phyloP scores from a whole-genome alignment of 768 basidiomycete species.

The Trametes cingulata region DNA sequence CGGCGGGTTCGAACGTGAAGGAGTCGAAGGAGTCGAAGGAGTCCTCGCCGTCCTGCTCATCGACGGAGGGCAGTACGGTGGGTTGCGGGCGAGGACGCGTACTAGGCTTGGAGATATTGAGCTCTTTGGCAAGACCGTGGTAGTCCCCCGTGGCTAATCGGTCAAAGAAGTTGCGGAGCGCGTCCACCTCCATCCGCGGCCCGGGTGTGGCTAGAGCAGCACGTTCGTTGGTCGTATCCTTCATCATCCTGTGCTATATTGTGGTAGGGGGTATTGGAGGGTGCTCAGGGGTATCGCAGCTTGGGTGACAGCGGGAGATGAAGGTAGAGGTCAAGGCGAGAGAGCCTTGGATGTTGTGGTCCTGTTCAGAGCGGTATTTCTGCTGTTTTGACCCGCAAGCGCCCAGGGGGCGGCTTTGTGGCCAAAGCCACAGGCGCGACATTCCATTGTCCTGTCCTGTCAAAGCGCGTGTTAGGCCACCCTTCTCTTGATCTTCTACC shows the following conservation, averaged over 20 bases:
- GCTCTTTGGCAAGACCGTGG: slow-evolving; percentile 15
- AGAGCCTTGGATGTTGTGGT: slow-evolving; percentile 8
- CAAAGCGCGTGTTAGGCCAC: background rate
- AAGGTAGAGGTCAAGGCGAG: background rate
- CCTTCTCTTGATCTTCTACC: background rate
- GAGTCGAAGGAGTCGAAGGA: slow-evolving; percentile 11
- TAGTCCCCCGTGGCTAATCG: slow-evolving; percentile 20
- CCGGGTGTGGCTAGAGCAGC: background rate
- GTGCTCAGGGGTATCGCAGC: background rate
- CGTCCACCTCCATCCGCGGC: background rate
- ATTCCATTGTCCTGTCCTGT: slow-evolving; percentile 8
- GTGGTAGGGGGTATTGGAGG: background rate
- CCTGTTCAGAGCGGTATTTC: slow-evolving; percentile 6
- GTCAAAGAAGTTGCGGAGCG: slow-evolving; percentile 19
- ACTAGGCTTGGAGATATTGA: background rate
- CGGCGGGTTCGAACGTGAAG: slow-evolving; percentile 9
- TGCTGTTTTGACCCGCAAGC: background rate
- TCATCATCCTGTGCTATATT: background rate
- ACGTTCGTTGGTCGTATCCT: background rate
- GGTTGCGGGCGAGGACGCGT: background rate
- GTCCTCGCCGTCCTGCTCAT: background rate
- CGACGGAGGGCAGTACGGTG: background rate
- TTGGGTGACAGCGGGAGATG: background rate
- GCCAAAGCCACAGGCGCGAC: slow-evolving; percentile 4
- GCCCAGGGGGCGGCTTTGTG: slow-evolving; percentile 5